Evolutionary conservation across 2,329 filamentous ascomycete species (phyloP), one percentile per base, ranked within the genome.

Genomic region (Aspergillus ruber): DNA sequence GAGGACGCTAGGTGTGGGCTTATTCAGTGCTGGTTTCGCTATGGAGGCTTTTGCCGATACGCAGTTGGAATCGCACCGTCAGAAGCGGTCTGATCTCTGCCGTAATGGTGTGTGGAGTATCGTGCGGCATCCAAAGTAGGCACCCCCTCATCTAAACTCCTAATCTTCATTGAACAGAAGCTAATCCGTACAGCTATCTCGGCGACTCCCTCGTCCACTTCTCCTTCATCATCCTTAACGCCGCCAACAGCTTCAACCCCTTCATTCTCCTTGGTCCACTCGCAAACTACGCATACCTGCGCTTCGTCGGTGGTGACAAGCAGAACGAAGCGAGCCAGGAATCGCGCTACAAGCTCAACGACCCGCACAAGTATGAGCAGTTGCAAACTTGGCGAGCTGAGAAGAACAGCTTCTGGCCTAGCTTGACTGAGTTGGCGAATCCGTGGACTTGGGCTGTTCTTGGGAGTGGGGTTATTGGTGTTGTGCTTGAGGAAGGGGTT

Each of bases 321-420:
- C 62, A 78, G 59, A 81, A 75, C 29, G 79, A 82, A 55, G 67
- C 67, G 18, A 69, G 67, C 47, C 78, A 82, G 58, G 70, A 71
- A 45, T 68, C 73, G 44, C 72, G 79, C 4, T 83, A 83, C 56
- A 69, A 69, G 17, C 69, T 69, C 35, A 71, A 73, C 12, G 72
- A 76, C 48, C 70, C 72, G 4, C 60, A 70, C 42, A 83, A 83
- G 61, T 73, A 76, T 44, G 65, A 70, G 39, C 74, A 83, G 52
- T 67, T 83, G 17, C 66, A 75, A 56, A 60, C 72, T 46, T 83
- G 77, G 67, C 70, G 71, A 44, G 52, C 63, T 18, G 73, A 78
- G 56, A 80, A 80, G 62, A 82, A 84, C 55, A 75, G 77, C 35
- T 80, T 83, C 63, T 84, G 80, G 80, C 80, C 80, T 1, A 66